These are phyloP conservation scores for Blastomyces gilchristii DNA, from an alignment of 2,329 filamentous ascomycete genomes.

Conservation along the genomic window DNA sequence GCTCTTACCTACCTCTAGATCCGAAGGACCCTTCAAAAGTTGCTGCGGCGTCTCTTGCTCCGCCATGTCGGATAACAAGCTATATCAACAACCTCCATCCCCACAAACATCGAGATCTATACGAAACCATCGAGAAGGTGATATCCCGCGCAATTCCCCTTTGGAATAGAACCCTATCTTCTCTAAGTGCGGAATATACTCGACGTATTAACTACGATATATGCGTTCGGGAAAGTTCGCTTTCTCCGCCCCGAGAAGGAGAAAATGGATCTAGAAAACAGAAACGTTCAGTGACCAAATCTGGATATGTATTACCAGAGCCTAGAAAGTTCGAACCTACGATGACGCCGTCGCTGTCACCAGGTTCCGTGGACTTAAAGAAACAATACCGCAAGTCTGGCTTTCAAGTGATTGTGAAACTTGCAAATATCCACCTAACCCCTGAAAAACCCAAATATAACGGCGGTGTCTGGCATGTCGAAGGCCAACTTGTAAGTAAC, in stretches of 20 bases:
- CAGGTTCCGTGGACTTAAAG: slow-evolving; percentile 28
- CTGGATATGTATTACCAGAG: slow-evolving; percentile 11
- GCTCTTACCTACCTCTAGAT: neutral
- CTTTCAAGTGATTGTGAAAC: slow-evolving; percentile 54
- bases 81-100: slow-evolving; percentile 38
- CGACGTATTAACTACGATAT: slow-evolving; percentile 3
- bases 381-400: slow-evolving; percentile 29
- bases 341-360: slow-evolving; percentile 2
- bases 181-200: slow-evolving; percentile 8
- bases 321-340: slow-evolving; percentile 2
- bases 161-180: slow-evolving; percentile 25
- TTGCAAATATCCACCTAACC: slow-evolving; percentile 50
- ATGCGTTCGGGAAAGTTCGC: slow-evolving; percentile 14
- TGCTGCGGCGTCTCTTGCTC: slow-evolving; percentile 12
- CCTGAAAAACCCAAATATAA: slow-evolving; percentile 47
- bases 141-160: slow-evolving; percentile 26
- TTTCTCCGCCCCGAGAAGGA: slow-evolving; percentile 12
- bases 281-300: slow-evolving; percentile 1
- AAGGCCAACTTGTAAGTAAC: slow-evolving; percentile 35
- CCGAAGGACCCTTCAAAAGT: slow-evolving; percentile 1
- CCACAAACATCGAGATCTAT: slow-evolving; percentile 22
- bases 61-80: slow-evolving; percentile 20
- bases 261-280: slow-evolving; percentile 12
- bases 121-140: slow-evolving; percentile 26
- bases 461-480: slow-evolving; percentile 37